Evolutionary conservation across 495 filamentous ascomycete species (phyloP).

Genomic region (Chaetomium tenue): DNA sequence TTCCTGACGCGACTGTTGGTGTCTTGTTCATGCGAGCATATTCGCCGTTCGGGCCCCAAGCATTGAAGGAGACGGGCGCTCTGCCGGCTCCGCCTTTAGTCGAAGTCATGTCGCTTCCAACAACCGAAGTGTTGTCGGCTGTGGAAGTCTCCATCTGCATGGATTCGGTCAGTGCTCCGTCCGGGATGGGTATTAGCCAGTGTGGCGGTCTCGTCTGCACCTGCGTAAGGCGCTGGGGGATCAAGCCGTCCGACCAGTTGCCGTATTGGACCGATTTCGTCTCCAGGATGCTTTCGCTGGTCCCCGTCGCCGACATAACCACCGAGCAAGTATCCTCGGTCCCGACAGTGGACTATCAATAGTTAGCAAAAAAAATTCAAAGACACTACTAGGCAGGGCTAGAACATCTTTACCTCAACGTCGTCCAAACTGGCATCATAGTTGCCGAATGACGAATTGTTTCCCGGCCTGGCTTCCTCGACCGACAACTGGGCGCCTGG

Average conservation of each 20-base stretch:
- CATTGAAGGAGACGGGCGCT: slow-evolving; percentile 15
- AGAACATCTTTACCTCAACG: not conserved
- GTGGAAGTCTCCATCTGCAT: not conserved
- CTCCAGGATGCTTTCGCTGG: not conserved
- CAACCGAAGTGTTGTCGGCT: not conserved
- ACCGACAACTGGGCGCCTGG: slow-evolving; percentile 7
- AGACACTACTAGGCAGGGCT: too few species aligned
- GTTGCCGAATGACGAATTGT: not conserved
- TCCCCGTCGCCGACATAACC: not conserved
- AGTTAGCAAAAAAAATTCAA: not conserved
- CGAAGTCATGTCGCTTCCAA: not conserved
- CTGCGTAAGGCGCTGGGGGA: not conserved
- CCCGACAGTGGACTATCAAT: not conserved
- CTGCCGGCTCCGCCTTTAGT: not conserved
- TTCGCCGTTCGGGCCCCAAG: slow-evolving; percentile 25
- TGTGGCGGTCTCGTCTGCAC: slow-evolving; percentile 5
- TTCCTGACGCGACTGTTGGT: slow-evolving; percentile 12
- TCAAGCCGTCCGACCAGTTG: not conserved
- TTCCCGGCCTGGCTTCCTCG: slow-evolving; percentile 12
- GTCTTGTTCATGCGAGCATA: slow-evolving; percentile 9
- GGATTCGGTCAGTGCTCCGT: not conserved
- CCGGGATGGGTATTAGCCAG: slow-evolving; percentile 13
- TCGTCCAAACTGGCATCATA: too few species aligned
- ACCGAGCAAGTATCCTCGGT: not conserved
- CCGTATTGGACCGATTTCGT: not conserved